phyloP scores from a whole-genome alignment of 306 rosid genomes.

The Senna siamea region DNA sequence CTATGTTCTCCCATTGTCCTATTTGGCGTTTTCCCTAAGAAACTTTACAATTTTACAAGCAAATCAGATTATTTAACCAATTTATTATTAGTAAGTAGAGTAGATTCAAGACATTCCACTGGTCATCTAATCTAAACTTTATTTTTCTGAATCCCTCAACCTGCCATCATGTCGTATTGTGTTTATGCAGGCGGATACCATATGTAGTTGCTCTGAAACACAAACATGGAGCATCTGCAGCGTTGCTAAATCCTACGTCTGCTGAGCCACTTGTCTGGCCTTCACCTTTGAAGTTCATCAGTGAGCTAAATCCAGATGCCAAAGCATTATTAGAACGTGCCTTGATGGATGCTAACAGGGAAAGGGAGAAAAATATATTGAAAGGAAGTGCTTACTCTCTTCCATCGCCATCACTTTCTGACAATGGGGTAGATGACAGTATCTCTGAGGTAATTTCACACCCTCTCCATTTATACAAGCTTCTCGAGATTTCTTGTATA shows the following conservation, averaged over 20 bases:
- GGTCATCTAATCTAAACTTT: background rate
- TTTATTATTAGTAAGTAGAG: background rate
- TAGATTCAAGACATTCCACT: background rate
- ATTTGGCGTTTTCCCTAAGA: conserved; percentile 1
- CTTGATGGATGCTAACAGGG: conserved; percentile 81
- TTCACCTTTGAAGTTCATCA: conserved; percentile 86
- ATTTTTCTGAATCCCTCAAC: conserved; percentile 10
- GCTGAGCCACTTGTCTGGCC: conserved; percentile 99
- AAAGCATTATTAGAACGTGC: conserved; percentile 82
- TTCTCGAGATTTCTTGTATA: conserved; percentile 7
- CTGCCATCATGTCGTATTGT: conserved; percentile 19
- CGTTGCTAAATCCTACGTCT: conserved; percentile 83
- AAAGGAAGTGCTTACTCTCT: conserved; percentile 64
- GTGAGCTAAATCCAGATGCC: conserved; percentile 88
- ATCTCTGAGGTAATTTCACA: conserved; percentile 71
- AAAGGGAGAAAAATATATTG: conserved; percentile 83
- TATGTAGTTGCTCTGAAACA: conserved; percentile 80
- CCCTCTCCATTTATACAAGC: conserved; percentile 8
- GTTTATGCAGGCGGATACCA: conserved; percentile 81
- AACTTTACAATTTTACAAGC: background rate
- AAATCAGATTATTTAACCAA: background rate
- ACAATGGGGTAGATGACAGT: conserved; percentile 55
- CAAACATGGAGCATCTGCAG: conserved; percentile 81
- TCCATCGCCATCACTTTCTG: conserved; percentile 74
- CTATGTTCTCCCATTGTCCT: background rate